Evolutionary conservation across 495 filamentous ascomycete species (phyloP).

Genomic region (Penicillium antarcticum): DNA sequence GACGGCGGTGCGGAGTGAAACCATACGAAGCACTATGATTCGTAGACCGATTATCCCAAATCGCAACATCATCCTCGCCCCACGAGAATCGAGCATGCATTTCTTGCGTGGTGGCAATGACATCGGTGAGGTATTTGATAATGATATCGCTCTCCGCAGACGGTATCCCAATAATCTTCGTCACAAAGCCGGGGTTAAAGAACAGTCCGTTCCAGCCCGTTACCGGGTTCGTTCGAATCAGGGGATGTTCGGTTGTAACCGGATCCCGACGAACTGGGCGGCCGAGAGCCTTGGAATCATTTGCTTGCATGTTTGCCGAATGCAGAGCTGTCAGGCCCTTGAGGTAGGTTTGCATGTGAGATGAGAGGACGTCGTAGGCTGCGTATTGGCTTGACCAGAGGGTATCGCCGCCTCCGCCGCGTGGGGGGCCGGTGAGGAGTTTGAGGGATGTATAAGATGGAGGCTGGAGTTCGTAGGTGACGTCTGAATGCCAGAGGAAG

Average conservation of each 20-base stretch:
- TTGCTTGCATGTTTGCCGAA: slow-evolving; percentile 68
- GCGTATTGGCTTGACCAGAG: slow-evolving; percentile 72
- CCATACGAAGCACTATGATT: slow-evolving; percentile 61
- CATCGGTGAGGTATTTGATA: slow-evolving; percentile 60
- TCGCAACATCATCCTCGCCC: slow-evolving; percentile 64
- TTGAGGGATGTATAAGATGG: slow-evolving; percentile 73
- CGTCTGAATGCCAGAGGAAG: slow-evolving; percentile 64
- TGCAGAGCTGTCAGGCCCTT: slow-evolving; percentile 70
- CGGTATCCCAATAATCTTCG: slow-evolving; percentile 65
- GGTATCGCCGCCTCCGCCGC: slow-evolving; percentile 71
- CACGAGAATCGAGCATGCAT: slow-evolving; percentile 69
- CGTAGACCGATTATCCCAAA: slow-evolving; percentile 73
- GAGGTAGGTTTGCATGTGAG: slow-evolving; percentile 66
- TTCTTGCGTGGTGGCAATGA: slow-evolving; percentile 62
- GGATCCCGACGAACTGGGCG: slow-evolving; percentile 66
- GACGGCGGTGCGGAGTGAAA: slow-evolving; percentile 59
- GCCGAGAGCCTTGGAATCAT: slow-evolving; percentile 56
- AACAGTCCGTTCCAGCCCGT: slow-evolving; percentile 76
- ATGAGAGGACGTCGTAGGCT: slow-evolving; percentile 67
- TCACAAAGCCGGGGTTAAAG: slow-evolving; percentile 76
- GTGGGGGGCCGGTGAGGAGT: slow-evolving; percentile 62
- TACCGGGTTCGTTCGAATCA: slow-evolving; percentile 69
- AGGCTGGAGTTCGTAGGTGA: slow-evolving; percentile 75
- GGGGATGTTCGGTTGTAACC: slow-evolving; percentile 63
- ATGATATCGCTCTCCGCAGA: slow-evolving; percentile 65